Evolutionary conservation across 495 filamentous ascomycete species (phyloP), one percentile per base, ranked within the genome.

Genomic region (Neurospora intermedia): DNA sequence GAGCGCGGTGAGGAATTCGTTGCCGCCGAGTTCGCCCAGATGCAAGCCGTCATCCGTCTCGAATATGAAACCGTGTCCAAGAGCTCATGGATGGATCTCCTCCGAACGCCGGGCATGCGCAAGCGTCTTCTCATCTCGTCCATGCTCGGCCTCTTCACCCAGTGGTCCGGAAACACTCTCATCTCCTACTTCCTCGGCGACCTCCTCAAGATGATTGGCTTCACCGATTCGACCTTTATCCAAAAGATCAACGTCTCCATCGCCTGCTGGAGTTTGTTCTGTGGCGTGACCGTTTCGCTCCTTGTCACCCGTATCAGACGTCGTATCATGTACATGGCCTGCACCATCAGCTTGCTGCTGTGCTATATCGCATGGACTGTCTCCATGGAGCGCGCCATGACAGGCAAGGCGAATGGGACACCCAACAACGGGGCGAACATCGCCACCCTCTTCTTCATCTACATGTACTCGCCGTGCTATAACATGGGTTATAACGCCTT

Each of bases 401-500:
- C 80, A 2, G 79, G 83, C 54, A 76, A 78, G 42, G 74, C 81
- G 0, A 79, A 82, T 0, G 84, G 80, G 4, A 20, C 72, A 2
- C 73, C 79, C 20, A 85, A 85, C 76, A 70, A 79, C 11, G 73
- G 78, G 8, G 84, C 84, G 27, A 81, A 80, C 62, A 74, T 87
- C 15, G 85, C 85, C 13, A 83, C 82, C 23, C 75, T 87, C 35
- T 88, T 91, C 82, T 90, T 89, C 73, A 89, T 89, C 74, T 92
- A 89, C 75, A 80, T 82, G 38, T 91, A 91, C 76, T 85, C 84
- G 1, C 89, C 89, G 4, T 87, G 86, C 74, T 91, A 91, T 74
- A 91, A 85, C 75, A 83, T 91, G 72, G 89, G 88, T n/a, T 90
- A 91, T 75, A 91, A 91, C 71, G 89, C 89, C 43, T 81, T 91